Evolutionary conservation across 495 filamentous ascomycete genomes (phyloP), one percentile per base, ranked within the genome.

Genomic region (Letharia columbiana): DNA sequence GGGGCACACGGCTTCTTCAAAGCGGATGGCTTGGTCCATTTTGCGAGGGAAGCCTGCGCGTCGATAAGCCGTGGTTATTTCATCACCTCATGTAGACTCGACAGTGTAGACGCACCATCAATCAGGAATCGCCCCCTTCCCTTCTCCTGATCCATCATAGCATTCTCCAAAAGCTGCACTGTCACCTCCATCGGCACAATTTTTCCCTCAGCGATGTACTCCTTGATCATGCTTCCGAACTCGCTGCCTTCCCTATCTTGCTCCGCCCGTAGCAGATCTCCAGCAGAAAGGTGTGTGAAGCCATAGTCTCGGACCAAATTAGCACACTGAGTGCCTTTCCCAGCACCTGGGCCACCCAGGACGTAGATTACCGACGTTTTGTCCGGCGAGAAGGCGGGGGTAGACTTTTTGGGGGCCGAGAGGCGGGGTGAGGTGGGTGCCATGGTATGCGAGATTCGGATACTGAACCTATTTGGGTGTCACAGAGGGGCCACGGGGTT

Each of bases 121-220:
- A 98, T 90, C 70, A 98, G 79, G 81, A 97, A 97, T 56, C 86
- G 83, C 12, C 74, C 74, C 23, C 73, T 61, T 57, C 67, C 39
- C 28, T 67, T 67, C 23, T 74, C 70, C 37, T 71, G 41, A 6
- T 84, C 85, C 63, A 80, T 84, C 90, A 98, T 97, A 11, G 92
- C 90, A 74, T 96, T 92, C 76, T 96, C 94, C 5, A 98, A 83
- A 20, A 98, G 75, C 39, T 89, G 86, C 47, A 98, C 88, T n/a
- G 94, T 98, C 31, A 98, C 91, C 73, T 98, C 93, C 93, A 96
- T 96, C 13, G 94, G 94, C 68, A 98, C 94, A 76, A 98, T 98
- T 70, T 85, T 87, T 67, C 94, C 94, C 73, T 98, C 87, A 47
- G 84, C 85, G 81, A 98, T 98, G 80, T 92, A 91, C 58, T 85